Conservation (phyloP, 2,329 filamentous ascomycete genomes). For the Cladorrhinum sp. region DNA sequence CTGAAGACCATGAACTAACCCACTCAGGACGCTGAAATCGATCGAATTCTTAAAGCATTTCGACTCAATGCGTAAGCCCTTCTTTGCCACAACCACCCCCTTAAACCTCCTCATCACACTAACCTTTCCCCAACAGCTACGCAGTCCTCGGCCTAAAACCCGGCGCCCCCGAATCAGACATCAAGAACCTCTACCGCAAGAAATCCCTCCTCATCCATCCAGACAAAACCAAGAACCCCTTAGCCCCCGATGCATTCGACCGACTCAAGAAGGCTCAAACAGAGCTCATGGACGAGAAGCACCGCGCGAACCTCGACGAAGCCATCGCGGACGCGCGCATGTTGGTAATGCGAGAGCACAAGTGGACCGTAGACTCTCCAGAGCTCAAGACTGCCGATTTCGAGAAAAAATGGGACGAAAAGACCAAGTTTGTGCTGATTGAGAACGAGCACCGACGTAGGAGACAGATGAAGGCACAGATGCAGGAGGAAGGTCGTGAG, state of each 20-base stretch:
- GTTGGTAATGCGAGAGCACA: constrained; percentile 89
- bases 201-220: constrained; percentile 99
- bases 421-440: constrained; percentile 83
- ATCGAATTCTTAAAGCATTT: constrained; percentile 89
- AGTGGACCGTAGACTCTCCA: constrained; percentile 83
- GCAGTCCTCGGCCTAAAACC: constrained; percentile 94
- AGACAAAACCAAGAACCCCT: constrained; percentile 91
- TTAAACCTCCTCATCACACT: background rate
- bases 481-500: constrained; percentile 94
- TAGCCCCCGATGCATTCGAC: constrained; percentile 92
- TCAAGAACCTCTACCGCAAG: constrained; percentile 89
- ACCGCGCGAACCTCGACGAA: constrained; percentile 82
- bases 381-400: constrained; percentile 85
- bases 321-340: constrained; percentile 94
- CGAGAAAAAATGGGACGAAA: constrained; percentile 81
- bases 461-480: constrained; percentile 84
- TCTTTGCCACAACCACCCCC: background rate
- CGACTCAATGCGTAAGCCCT: constrained; percentile 58
- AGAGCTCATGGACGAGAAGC: constrained; percentile 89
- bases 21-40: constrained; percentile 83
- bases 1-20: background rate
- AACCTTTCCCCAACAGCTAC: constrained; percentile 55
- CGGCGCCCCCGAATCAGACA: constrained; percentile 91
- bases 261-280: constrained; percentile 92
- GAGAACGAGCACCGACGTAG: constrained; percentile 85